Conservation (phyloP, 2,329 filamentous ascomycete genomes). For the Botrytis cinerea region DNA sequence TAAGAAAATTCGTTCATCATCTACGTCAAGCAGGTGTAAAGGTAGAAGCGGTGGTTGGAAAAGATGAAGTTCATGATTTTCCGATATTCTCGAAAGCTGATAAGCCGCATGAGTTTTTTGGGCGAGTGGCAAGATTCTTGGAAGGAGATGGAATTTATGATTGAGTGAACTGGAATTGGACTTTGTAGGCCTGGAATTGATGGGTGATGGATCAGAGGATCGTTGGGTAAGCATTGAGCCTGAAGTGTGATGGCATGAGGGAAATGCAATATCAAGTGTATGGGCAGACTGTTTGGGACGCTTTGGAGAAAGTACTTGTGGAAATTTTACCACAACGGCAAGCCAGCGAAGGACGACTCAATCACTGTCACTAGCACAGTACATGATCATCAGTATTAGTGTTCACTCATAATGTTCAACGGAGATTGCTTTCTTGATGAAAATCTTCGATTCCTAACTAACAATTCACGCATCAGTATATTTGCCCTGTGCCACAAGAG, state of each 20-base stretch:
- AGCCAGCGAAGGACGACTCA: background rate
- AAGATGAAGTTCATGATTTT: slow-evolving; percentile 3
- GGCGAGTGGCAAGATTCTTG: background rate
- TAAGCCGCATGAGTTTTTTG: background rate
- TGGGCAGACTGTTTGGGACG: background rate
- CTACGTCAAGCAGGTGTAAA: background rate
- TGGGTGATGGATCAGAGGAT: background rate
- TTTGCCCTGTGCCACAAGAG: background rate
- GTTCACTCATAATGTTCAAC: background rate
- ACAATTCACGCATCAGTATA: background rate
- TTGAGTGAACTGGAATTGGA: background rate
- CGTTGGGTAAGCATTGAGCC: background rate
- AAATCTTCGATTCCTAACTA: background rate
- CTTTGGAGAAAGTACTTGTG: background rate
- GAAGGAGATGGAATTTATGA: slow-evolving; percentile 5
- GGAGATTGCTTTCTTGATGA: background rate
- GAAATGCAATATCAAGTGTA: background rate
- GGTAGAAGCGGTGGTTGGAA: background rate
- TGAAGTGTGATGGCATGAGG: background rate
- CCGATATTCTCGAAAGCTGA: background rate
- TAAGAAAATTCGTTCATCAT: background rate
- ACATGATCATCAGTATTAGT: background rate
- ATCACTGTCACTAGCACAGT: background rate
- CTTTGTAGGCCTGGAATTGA: background rate
- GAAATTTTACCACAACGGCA: background rate